Evolutionary conservation across 345 rosid genomes (phyloP), one percentile per base, ranked within the genome.

Genomic region (Erucastrum elatum): DNA sequence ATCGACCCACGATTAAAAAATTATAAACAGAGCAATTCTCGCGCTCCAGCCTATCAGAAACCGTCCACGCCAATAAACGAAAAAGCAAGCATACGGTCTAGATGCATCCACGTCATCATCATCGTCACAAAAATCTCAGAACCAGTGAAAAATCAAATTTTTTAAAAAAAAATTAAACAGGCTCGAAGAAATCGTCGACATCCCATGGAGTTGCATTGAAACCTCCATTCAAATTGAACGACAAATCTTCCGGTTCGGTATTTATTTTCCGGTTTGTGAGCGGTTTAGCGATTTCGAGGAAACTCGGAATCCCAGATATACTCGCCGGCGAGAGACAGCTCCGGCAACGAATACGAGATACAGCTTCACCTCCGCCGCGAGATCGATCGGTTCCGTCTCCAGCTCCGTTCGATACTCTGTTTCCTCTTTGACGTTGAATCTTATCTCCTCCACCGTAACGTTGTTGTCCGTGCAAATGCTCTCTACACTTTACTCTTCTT

Each of bases 121-220:
- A 33, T 17, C 70, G 0, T 13, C 39, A 66, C 60, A 79, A 79
- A 72, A 63, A 65, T 10, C 34, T 37, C 44, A 64, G 9, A 34
- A 34, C 37, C 37, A 34, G 37, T 4, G n/a, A 34, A 34, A 34
- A 34, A 34, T 34, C 37, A 34, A 5, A 34, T 3, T 29, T 34
- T 3, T 44, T n/a, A n/a, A n/a, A n/a, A 29, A 29, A 29, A 10
- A 44, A 44, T 34, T 64, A 35, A 58, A 31, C 61, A 2, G 9
- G 16, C 17, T 83, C 71, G 67, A 86, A 86, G 83, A 85, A 90
- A 65, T 80, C 53, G 10, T 91, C 96, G 0, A 88, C 86, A 51
- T 93, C 93, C 97, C 92, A 91, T 15, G 70, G 56, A 49, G 86
- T 86, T 1, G 89, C 86, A 21, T 82, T 86, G 6, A 90, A 84